Base-by-base conservation (phyloP, 768 basidiomycete species). In the Suillus discolor region DNA sequence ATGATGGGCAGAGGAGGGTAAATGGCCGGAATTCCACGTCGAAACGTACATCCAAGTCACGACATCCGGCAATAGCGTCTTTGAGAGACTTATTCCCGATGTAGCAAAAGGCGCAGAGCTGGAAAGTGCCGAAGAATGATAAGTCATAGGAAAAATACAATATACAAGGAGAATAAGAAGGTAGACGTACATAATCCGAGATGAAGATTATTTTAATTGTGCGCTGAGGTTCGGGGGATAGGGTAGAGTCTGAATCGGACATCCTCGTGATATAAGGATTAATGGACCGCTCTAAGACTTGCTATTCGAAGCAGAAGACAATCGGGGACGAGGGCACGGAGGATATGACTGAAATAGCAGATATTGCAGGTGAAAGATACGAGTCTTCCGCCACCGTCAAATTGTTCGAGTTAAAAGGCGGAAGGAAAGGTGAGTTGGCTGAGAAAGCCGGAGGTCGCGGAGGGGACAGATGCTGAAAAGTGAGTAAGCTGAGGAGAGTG, bases 61-160 rank as follows among this genome's bases (percentile, higher is more conserved):
- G n/a, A 20, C 75, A 77, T 18, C 73, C 75, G 1, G 74, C 66
- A 65, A 81, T 80, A n/a, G 80, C 80, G 25, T 72, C 72, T 9
- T 74, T 69, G 57, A 81, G 73, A 34, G 77, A 72, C 71, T 79
- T 79, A 71, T 75, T 71, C 23, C 71, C 77, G 55, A 82, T 78
- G 71, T 80, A 81, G 57, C 80, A 81, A 66, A 79, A 80, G 53
- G 65, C 66, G 66, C 79, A 80, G 28, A 76, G 66, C 77, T 78
- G 64, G 23, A 31, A 23, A 38, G 28, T 20, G 49, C 25, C 31
- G 11, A 9, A 20, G 6, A 28, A 49, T 23, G 23, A 38, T 34
- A 20, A 49, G 31, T 23, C 51, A 44, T 66, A 16, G 18, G 47
- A 60, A 44, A 31, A 38, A 53, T 53, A 7, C 13, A 2, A n/a